These are phyloP conservation scores for Coemansia sp. DNA, from an alignment of 192 early-diverging fungal genomes.

Conservation along the genomic window DNA sequence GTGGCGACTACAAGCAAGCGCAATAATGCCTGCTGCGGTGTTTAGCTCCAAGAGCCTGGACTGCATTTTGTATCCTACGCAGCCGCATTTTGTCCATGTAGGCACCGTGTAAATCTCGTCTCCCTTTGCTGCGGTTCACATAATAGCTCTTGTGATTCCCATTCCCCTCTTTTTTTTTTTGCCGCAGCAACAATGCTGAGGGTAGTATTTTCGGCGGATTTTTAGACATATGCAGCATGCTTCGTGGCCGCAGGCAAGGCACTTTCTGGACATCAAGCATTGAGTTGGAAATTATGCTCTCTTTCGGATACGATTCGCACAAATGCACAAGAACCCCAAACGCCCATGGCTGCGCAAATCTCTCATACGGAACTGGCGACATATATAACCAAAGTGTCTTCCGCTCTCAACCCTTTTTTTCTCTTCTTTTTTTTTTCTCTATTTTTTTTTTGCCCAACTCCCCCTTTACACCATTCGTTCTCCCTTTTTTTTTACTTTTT, in stretches of 20 bases:
- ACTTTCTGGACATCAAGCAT: not conserved
- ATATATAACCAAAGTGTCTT: not conserved
- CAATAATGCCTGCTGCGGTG: not conserved
- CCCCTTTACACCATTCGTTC: not conserved
- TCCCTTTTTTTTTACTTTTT: not conserved
- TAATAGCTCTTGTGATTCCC: not conserved
- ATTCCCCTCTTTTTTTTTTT: not conserved
- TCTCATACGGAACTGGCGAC: not conserved
- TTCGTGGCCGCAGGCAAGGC: not conserved
- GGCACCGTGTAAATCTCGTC: not conserved
- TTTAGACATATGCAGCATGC: not conserved
- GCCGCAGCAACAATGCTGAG: not conserved
- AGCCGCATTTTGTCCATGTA: slow-evolving; percentile 36
- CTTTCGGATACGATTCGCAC: not conserved
- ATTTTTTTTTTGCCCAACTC: not conserved
- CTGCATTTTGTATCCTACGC: slow-evolving; percentile 27
- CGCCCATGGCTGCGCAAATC: not conserved
- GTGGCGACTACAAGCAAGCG: slow-evolving; percentile 37
- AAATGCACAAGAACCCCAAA: not conserved
- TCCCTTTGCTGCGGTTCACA: not conserved
- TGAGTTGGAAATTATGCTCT: not conserved
- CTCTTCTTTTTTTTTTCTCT: not conserved
- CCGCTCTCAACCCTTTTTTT: not conserved
- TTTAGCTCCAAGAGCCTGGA: slow-evolving; percentile 23
- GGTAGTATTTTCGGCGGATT: not conserved